A percentile compares a stretch with the other conserved stretches of the same genome.
Evolutionary conservation across 2,329 filamentous ascomycete species (phyloP).

Genomic region (Furcasterigmium sp.): DNA sequence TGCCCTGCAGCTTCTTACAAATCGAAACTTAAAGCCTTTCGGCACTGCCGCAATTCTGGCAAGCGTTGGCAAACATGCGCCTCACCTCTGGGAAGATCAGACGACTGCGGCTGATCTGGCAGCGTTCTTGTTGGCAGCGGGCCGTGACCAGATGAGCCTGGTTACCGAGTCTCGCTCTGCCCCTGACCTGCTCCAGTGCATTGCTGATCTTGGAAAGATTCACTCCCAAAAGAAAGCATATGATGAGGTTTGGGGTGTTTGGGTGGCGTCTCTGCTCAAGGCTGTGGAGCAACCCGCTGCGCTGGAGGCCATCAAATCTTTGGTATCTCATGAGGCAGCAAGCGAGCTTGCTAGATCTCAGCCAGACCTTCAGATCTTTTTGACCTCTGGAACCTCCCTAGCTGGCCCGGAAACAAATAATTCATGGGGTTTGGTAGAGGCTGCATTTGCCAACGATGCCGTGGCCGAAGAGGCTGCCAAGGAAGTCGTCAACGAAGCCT

Average conservation of each 20-base stretch:
- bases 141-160: slow-evolving; percentile 48
- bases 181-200: slow-evolving; percentile 57
- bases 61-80: slow-evolving; percentile 17
- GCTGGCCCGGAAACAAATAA: slow-evolving; percentile 14
- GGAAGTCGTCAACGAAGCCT: slow-evolving; percentile 27
- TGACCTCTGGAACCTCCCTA: background rate
- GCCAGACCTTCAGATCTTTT: slow-evolving; percentile 37
- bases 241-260: slow-evolving; percentile 36
- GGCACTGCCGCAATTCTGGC: slow-evolving; percentile 44
- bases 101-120: slow-evolving; percentile 28
- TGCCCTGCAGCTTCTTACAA: slow-evolving; percentile 37
- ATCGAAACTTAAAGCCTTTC: slow-evolving; percentile 52
- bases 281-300: slow-evolving; percentile 20
- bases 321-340: slow-evolving; percentile 41
- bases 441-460: slow-evolving; percentile 36
- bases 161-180: slow-evolving; percentile 67
- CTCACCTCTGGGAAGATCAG: slow-evolving; percentile 32
- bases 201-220: slow-evolving; percentile 50
- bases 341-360: slow-evolving; percentile 31
- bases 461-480: slow-evolving; percentile 28
- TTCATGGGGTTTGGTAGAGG: slow-evolving; percentile 42
- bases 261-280: slow-evolving; percentile 35
- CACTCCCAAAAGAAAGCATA: slow-evolving; percentile 31
- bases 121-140: slow-evolving; percentile 40
- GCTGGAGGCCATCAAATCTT: slow-evolving; percentile 29